Base-by-base conservation (phyloP, 2,329 filamentous ascomycete species). In the Fusarium nanum region DNA sequence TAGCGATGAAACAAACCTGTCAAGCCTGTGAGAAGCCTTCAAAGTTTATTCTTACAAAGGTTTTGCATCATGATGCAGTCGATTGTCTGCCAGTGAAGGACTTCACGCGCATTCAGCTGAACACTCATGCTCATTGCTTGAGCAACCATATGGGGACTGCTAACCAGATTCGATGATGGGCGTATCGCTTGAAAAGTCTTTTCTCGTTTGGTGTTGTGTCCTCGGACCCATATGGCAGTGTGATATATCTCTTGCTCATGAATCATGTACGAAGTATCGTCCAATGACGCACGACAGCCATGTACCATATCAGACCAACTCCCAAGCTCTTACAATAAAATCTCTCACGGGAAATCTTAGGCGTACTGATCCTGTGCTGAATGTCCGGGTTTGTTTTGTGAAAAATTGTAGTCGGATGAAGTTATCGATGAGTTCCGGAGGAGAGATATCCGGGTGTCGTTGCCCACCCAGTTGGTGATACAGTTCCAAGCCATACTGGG, bases 231-330 rank as follows among this genome's bases (percentile, higher is more conserved):
- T 48, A 42, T 23, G 10, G 10, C n/a, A 22, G 32, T 52, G 37
- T 53, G 20, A 40, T 45, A 50, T 59, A 55, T 61, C 62, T 66
- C 63, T 66, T 66, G 37, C 63, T 66, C 62, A 40, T 61, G 44
- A 41, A 37, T 41, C 62, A 55, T 66, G 22, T 20, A 42, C 22
- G 20, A 42, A 12, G 10, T 9, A 20, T 41, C 30, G n/a, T 13
- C 16, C 8, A 18, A 55, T 61, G 47, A 55, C 40, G 49, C 42
- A 60, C 20, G 48, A 65, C 46, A 27, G 34, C 62, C 27, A 25
- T 32, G 14, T 47, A 41, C 53, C 20, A 30, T n/a, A 44, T n/a
- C 30, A 32, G 10, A 37, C 22, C 40, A n/a, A 54, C n/a, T 18
- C 23, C 63, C 62, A 67, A 67, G 55, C 62, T 66, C 63, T 66